Base-by-base conservation (phyloP, 208 protist genomes). In the Acanthamoeba lenticulata region DNA sequence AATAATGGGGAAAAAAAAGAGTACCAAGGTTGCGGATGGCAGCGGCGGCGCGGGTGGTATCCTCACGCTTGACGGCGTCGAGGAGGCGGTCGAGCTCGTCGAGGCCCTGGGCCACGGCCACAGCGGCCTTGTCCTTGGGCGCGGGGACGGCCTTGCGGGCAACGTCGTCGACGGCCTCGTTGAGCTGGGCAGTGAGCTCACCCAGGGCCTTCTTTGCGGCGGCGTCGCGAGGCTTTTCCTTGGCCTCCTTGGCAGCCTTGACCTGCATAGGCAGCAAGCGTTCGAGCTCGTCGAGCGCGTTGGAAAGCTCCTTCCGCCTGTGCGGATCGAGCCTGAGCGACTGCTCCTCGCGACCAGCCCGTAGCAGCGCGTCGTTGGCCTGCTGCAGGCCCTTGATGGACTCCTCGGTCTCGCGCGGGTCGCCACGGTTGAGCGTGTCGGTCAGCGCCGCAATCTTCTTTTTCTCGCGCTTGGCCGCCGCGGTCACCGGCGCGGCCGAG, bases 261-360 rank as follows among this genome's bases (percentile, higher is more conserved):
- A 77, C 29, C 45, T 92, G 88, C 19, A 60, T 17, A 19, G 88
- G 88, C 62, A 92, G 42, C 2, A 92, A 55, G 2, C 38, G 24
- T n/a, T 67, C 88, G 9, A 92, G 60, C 60, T 92, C 36, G 24
- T 92, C 88, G 36, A 92, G 34, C n/a, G 88, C 88, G 40, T 67
- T 74, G 27, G 55, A 32, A 6, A 92, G 88, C 17, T 92, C 88
- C 27, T 34, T 92, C 88, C 60, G 69, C 62, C 60, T 92, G 29
- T 77, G 60, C 27, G 88, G 88, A 74, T 92, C 88, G 38, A 55
- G 29, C 45, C 45, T 92, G 57, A 77, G 42, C 13, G 40, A 77
- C 88, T 92, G 38, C 62, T 77, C 57, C 40, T 77, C 88, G 15
- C 60, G 5, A 24, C 40, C 88, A 19, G 15, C 6, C 52, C 9